A percentile compares a stretch with the other conserved stretches of the same genome.
These are phyloP conservation scores for Zymoseptoria ardabiliae DNA, from an alignment of 2,329 filamentous ascomycete species.

Conservation along the genomic window DNA sequence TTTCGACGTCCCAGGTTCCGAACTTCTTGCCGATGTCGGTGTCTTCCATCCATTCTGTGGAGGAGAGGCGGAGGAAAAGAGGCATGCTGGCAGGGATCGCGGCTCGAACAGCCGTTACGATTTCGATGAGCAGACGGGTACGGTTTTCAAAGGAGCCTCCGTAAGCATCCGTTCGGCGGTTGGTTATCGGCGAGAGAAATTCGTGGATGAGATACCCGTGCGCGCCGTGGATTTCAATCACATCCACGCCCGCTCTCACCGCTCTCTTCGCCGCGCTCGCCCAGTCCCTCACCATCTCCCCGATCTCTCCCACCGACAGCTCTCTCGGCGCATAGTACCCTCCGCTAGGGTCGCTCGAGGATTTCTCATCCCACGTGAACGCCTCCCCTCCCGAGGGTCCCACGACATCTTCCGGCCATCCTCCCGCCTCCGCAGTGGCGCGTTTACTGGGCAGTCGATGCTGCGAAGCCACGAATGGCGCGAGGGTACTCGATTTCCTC, in stretches of 20 bases:
- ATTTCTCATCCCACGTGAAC: conserved; percentile 34
- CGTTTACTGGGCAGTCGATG: conserved; percentile 41
- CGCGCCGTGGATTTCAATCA: conserved; percentile 71
- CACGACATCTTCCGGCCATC: conserved; percentile 48
- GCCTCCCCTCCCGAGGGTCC: conserved; percentile 45
- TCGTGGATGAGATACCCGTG: conserved; percentile 69
- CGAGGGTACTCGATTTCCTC: conserved; percentile 49
- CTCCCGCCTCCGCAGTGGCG: conserved; percentile 44
- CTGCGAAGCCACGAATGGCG: conserved; percentile 50
- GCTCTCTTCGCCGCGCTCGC: conserved; percentile 51
- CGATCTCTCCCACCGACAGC: conserved; percentile 61
- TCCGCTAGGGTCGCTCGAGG: conserved; percentile 22
- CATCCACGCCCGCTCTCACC: conserved; percentile 60
- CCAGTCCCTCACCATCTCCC: conserved; percentile 56
- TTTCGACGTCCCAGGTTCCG: conserved; percentile 59
- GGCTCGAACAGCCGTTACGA: conserved; percentile 46
- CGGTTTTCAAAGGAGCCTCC: conserved; percentile 66
- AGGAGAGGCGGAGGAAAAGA: conserved; percentile 63
- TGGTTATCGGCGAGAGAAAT: conserved; percentile 62
- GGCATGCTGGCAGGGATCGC: conserved; percentile 60
- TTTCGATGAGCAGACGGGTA: conserved; percentile 57
- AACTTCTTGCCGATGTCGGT: conserved; percentile 43
- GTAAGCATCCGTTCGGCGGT: conserved; percentile 60
- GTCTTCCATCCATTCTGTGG: conserved; percentile 66
- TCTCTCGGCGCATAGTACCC: conserved; percentile 32